phyloP scores from a whole-genome alignment of 1,284 basidiomycete species.

The Ustilago xerochloae region DNA sequence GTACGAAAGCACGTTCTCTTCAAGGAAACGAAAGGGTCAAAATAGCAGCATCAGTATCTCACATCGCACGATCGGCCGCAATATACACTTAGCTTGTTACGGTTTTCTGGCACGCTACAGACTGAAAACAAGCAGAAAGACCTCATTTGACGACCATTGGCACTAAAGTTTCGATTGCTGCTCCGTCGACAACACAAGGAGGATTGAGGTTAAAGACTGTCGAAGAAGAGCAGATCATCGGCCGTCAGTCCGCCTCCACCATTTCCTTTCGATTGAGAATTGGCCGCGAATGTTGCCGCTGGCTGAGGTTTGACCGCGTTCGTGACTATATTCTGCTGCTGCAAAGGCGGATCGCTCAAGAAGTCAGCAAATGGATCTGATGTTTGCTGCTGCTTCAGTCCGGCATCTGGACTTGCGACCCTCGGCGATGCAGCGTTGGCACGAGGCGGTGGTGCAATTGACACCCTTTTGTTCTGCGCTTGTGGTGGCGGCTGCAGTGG shows the following conservation, averaged over 20 bases:
- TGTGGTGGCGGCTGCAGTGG: constrained; percentile 32
- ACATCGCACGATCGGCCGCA: neutral
- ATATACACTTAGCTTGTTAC: too few species aligned
- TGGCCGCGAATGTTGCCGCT: neutral
- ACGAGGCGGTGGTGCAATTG: constrained; percentile 26
- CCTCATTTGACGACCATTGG: neutral
- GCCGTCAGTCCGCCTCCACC: constrained; percentile 27
- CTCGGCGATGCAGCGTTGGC: constrained; percentile 13
- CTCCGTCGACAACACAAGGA: neutral
- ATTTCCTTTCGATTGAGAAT: constrained; percentile 2
- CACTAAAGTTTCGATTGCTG: neutral
- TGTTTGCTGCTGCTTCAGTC: neutral
- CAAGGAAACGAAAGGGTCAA: constrained; percentile 60
- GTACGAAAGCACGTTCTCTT: constrained; percentile 65
- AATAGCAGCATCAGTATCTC: constrained; percentile 10
- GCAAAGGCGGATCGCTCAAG: constrained; percentile 16
- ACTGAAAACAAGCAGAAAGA: too few species aligned
- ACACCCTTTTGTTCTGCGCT: constrained; percentile 19
- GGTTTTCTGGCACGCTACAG: too few species aligned
- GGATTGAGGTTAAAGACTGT: constrained; percentile 19
- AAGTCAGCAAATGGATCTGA: constrained; percentile 33
- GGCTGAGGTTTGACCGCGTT: neutral
- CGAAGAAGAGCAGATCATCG: constrained; percentile 48
- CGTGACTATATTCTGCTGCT: neutral
- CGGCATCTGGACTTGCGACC: neutral